phyloP scores from a whole-genome alignment of 73 alveolate species.

The Effrenium voratum region DNA sequence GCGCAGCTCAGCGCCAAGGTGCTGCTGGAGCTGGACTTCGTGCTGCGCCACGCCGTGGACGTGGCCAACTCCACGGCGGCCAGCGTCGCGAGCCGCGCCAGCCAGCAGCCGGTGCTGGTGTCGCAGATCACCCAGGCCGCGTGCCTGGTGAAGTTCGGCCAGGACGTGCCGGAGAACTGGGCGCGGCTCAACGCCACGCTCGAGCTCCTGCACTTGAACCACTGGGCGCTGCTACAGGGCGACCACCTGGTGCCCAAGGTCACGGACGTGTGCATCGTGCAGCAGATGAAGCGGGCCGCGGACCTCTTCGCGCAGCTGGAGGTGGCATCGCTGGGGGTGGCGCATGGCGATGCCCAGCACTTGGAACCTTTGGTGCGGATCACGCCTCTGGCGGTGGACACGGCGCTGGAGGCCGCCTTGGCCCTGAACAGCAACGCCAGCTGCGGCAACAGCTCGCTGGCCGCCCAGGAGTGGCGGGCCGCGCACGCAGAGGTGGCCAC shows the following conservation, averaged over 20 bases:
- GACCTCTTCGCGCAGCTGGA: background rate
- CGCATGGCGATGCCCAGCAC: background rate
- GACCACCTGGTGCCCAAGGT: background rate
- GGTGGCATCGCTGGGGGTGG: background rate
- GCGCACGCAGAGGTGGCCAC: background rate
- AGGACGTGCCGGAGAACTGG: background rate
- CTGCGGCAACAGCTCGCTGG: background rate
- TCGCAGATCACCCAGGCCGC: background rate
- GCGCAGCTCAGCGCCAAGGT: background rate
- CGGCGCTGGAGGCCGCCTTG: background rate
- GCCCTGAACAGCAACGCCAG: background rate
- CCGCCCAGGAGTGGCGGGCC: background rate
- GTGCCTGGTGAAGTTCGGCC: background rate
- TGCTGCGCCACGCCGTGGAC: background rate
- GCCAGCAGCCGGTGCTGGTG: background rate
- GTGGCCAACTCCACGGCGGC: background rate
- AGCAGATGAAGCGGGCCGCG: background rate
- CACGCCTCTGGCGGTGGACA: background rate
- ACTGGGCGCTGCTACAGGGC: slow-evolving; percentile 1
- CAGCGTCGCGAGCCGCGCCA: background rate
- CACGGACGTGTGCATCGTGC: slow-evolving; percentile 35
- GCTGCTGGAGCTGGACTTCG: background rate
- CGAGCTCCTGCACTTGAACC: background rate
- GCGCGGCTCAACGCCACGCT: slow-evolving; percentile 11
- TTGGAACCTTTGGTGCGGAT: background rate